phyloP scores from a whole-genome alignment of 2,329 filamentous ascomycete genomes.

The Cladophialophora immunda region DNA sequence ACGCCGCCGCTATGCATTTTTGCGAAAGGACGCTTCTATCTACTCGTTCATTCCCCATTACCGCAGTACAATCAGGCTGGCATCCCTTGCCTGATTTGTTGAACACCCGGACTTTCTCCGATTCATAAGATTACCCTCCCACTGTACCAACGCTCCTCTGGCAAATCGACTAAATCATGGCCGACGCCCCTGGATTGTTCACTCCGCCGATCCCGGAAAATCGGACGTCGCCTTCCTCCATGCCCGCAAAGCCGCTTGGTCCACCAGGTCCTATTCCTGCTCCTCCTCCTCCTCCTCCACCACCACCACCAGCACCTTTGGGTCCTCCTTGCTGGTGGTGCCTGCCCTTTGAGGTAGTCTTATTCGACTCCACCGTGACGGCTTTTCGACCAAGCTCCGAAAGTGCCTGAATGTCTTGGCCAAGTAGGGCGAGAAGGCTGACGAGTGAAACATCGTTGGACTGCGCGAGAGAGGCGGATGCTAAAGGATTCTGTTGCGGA shows the following conservation, averaged over 20 bases:
- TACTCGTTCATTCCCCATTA: not conserved
- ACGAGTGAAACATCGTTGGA: conserved; percentile 85
- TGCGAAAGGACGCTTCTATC: not conserved
- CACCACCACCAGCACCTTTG: conserved; percentile 17
- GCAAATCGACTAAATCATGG: not conserved
- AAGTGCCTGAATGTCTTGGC: conserved; percentile 74
- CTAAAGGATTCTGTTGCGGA: conserved; percentile 59
- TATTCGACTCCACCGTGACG: conserved; percentile 61
- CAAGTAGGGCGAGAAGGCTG: conserved; percentile 76
- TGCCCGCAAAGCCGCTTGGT: conserved; percentile 25
- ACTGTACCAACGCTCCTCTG: not conserved
- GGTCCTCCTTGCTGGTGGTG: not conserved
- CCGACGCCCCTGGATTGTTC: not conserved
- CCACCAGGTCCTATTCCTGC: conserved; percentile 6
- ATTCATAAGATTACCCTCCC: not conserved
- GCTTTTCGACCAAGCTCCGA: conserved; percentile 81
- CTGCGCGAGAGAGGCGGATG: conserved; percentile 76
- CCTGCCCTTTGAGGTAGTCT: conserved; percentile 29
- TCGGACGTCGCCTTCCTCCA: conserved; percentile 34
- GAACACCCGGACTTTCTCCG: not conserved
- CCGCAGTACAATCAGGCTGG: not conserved
- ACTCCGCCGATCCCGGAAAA: conserved; percentile 24
- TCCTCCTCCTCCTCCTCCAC: conserved; percentile 13
- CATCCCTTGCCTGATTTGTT: not conserved
- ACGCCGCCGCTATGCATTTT: conserved; percentile 27